A percentile compares a stretch with the other conserved stretches of the same genome.
Conservation (phyloP, 805 yeast species). For the Candida michaelii region DNA sequence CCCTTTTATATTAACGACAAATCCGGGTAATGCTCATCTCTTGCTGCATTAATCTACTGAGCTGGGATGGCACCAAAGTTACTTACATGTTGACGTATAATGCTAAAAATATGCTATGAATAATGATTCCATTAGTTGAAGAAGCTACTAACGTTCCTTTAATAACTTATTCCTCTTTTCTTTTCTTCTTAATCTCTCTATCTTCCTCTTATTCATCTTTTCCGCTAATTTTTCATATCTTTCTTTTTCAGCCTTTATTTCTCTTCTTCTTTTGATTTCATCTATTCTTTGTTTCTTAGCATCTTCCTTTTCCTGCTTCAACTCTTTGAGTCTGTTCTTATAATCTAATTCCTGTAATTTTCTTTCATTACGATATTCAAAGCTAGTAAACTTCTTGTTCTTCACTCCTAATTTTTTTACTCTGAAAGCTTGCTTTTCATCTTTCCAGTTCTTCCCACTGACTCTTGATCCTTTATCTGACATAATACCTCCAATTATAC, state of each 20-base stretch:
- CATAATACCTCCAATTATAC: neutral
- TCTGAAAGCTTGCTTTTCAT: slow-evolving; percentile 65
- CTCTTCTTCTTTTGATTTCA: slow-evolving; percentile 69
- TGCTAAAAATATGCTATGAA: neutral
- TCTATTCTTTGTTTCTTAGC: slow-evolving; percentile 54
- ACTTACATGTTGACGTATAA: neutral
- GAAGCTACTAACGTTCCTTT: slow-evolving; percentile 66
- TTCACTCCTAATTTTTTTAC: slow-evolving; percentile 59
- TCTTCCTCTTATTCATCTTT: slow-evolving; percentile 89
- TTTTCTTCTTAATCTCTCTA: slow-evolving; percentile 83
- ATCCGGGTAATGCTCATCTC: slow-evolving; percentile 21
- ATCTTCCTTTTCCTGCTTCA: slow-evolving; percentile 76
- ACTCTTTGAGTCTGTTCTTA: slow-evolving; percentile 65
- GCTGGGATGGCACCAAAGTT: neutral
- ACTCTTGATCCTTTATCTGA: slow-evolving; percentile 46
- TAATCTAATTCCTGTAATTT: slow-evolving; percentile 63
- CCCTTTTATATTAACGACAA: slow-evolving; percentile 18
- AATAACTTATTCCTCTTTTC: slow-evolving; percentile 94
- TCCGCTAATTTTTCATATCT: slow-evolving; percentile 79
- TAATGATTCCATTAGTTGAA: neutral
- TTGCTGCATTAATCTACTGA: neutral
- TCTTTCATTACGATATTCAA: slow-evolving; percentile 67
- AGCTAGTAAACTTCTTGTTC: slow-evolving; percentile 42
- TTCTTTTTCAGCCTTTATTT: slow-evolving; percentile 83
- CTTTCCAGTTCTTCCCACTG: slow-evolving; percentile 76